Base-by-base conservation (phyloP, 805 yeast species). In the Priceomyces melissophilus region DNA sequence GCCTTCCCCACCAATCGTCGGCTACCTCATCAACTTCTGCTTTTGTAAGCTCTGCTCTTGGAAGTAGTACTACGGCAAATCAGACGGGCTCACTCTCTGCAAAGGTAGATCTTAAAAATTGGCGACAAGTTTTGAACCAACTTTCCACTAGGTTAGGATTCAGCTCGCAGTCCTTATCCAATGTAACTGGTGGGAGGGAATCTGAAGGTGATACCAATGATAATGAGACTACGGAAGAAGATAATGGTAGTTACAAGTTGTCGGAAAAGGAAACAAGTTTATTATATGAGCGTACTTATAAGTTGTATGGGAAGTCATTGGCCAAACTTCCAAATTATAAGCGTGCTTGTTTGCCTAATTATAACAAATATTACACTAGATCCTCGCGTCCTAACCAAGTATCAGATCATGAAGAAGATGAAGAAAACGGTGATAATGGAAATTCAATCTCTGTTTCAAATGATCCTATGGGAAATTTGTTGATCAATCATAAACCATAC, bases 401-500 rank as follows among this genome's bases (percentile, higher is more conserved):
- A 23, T 55, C 10, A 60, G 57, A 43, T 10, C 46, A 11, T 4
- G 61, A 57, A 37, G 65, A 58, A 17, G 67, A 63, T 41, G n/a
- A 32, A 7, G 16, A 32, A 5, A 13, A 13, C 7, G 17, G 4
- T 16, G 54, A 54, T 27, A 67, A 63, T 35, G 55, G 56, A 1
- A 61, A 64, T 40, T 47, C 66, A 1, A 60, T 69, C 6, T 61
- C 71, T 8, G 60, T 69, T n/a, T 55, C 66, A 12, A 67, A 65
- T 42, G 75, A 68, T 38, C 61, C 67, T 2, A 58, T 60, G 63
- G 74, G 74, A 0, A 68, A 68, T 44, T 50, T 68, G 10, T 50
- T 67, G 16, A 69, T 69, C 36, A 69, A 69, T 45, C 63, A 58
- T 25, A 52, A 43, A 32, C 30, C 37, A 41, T 27, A 40, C 25